Base-by-base conservation (phyloP, 2,329 filamentous ascomycete species). In the Aspergillus sp. region DNA sequence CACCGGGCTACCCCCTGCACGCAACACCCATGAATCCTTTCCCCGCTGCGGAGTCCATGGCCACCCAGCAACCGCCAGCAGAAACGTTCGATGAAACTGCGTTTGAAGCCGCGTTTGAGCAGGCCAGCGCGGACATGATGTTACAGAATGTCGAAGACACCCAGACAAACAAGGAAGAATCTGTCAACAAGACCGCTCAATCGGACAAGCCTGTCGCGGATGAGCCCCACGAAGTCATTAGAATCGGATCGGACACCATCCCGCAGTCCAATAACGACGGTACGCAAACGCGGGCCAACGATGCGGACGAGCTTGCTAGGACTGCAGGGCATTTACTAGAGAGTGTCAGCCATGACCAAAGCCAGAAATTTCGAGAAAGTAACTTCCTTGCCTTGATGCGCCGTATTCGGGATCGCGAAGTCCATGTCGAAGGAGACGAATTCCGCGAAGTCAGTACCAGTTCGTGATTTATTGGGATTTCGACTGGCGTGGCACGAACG, bases 351-450 rank as follows among this genome's bases (percentile, higher is more conserved):
- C 80, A 87, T 66, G 88, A 94, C 65, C 83, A 85, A 59, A 88
- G 84, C 57, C 78, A 86, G 51, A 94, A 94, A 70, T 95, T 95
- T 74, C 85, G 87, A 67, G 86, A 92, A 69, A 93, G 90, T 65
- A 85, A 85, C 59, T 96, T 96, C 69, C 77, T 94, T 0, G 81
- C 84, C 4, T 78, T 96, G 50, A 95, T 96, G 91, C 85, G 89
- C 29, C 84, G 85, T 60, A 84, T 95, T 56, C 84, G 89, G 54
- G 87, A 91, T 69, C 81, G 84, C 57, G 87, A 95, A 76, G 86
- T 92, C 14, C 84, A 84, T 52, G 86, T 95, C 42, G 83, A 90
- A 64, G 90, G 88, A 46, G 88, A 91, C 71, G 84, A 78, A 67
- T 78, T 78, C 66, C 75, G 74, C 69, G 74, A 78, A 77, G 77